Conservation (phyloP, 2,329 filamentous ascomycete species). For the Fulvia fulva region DNA sequence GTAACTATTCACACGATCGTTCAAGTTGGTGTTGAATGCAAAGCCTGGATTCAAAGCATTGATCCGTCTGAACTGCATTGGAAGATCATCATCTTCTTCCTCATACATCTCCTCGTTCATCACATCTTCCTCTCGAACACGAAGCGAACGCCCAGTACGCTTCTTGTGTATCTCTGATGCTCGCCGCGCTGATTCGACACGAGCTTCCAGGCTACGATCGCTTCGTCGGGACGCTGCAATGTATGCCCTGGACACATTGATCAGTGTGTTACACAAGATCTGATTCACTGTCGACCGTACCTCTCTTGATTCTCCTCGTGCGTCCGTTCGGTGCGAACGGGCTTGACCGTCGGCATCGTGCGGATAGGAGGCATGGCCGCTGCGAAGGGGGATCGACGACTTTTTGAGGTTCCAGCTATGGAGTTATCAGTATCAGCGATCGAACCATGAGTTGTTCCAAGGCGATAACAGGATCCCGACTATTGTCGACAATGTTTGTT, state of each 20-base stretch:
- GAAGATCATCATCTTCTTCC: conserved; percentile 80
- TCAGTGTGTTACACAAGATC: conserved; percentile 1
- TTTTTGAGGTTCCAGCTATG: background rate
- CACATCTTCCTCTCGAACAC: conserved; percentile 81
- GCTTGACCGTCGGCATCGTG: conserved; percentile 38
- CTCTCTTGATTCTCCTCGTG: conserved; percentile 78
- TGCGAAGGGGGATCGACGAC: background rate
- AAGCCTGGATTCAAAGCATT: conserved; percentile 53
- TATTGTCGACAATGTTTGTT: too few species aligned
- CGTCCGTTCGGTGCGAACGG: conserved; percentile 65
- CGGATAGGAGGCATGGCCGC: conserved; percentile 32
- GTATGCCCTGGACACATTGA: conserved; percentile 61
- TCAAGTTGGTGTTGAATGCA: conserved; percentile 48
- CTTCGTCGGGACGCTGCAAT: conserved; percentile 85
- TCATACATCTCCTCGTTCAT: conserved; percentile 94
- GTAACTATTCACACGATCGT: conserved; percentile 58
- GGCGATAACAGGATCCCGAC: background rate
- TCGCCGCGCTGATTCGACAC: conserved; percentile 78
- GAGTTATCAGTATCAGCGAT: background rate
- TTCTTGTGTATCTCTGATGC: conserved; percentile 90
- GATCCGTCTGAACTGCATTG: conserved; percentile 61
- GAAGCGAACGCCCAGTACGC: conserved; percentile 75
- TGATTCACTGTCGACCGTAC: conserved; percentile 33
- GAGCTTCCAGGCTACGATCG: conserved; percentile 81
- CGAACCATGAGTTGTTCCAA: background rate